Percentiles rank a stretch among this genome's conserved stretches.
Conservation (phyloP, 140 eudicot species). For the Erigeron philadelphicus region DNA sequence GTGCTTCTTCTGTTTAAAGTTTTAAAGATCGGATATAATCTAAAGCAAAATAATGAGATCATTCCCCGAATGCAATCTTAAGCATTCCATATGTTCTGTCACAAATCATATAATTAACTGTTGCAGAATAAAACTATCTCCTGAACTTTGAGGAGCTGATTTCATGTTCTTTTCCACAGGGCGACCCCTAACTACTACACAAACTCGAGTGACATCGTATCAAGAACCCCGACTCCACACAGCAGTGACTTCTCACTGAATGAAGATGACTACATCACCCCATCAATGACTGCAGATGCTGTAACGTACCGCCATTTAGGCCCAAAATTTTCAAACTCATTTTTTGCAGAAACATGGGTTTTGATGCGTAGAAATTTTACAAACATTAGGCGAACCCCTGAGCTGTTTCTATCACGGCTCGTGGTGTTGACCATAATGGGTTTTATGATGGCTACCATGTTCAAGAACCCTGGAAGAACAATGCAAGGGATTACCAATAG, state of each 20-base stretch:
- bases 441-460: conserved; percentile 78
- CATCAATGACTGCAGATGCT: conserved; percentile 33
- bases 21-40: too few relatives aligned
- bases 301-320: conserved; percentile 37
- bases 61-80: too few relatives aligned
- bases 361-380: conserved; percentile 63
- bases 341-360: conserved; percentile 60
- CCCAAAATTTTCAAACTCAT: conserved; percentile 60
- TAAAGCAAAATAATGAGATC: too few relatives aligned
- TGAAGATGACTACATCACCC: conserved; percentile 71
- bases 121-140: neutral
- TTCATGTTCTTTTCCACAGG: conserved; percentile 29
- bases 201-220: conserved; percentile 48
- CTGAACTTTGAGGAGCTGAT: neutral
- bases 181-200: conserved; percentile 57
- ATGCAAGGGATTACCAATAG: conserved; percentile 65
- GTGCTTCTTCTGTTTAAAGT: too few relatives aligned
- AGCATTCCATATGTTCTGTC: neutral
- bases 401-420: conserved; percentile 67
- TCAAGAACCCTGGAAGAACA: conserved; percentile 32
- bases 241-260: conserved; percentile 78
- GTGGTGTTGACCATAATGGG: conserved; percentile 68
- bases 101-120: neutral
- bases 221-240: conserved; percentile 65
- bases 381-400: conserved; percentile 70